These are phyloP conservation scores for Caloboletus firmus DNA, from an alignment of 1,284 basidiomycete species.

Conservation along the genomic window DNA sequence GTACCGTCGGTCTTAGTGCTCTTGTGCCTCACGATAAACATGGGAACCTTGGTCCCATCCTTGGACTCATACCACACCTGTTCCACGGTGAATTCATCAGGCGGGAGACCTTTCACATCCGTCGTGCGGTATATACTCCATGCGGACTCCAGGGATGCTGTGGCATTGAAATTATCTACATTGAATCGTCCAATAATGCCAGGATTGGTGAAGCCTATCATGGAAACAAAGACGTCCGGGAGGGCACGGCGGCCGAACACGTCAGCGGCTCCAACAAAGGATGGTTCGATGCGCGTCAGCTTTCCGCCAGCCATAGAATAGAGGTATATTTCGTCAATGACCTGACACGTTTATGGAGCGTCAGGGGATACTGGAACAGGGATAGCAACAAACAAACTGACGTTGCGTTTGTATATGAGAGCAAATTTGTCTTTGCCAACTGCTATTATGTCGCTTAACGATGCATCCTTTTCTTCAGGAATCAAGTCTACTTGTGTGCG, in stretches of 20 bases:
- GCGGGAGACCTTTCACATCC: slow-evolving; percentile 62
- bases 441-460: slow-evolving; percentile 52
- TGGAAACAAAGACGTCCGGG: slow-evolving; percentile 66
- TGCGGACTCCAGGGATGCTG: slow-evolving; percentile 45
- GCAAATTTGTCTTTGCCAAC: slow-evolving; percentile 63
- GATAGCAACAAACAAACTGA: slow-evolving; percentile 33
- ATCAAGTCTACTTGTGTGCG: slow-evolving; percentile 61
- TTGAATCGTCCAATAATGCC: slow-evolving; percentile 67
- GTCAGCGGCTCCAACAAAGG: slow-evolving; percentile 71
- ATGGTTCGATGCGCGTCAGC: slow-evolving; percentile 58
- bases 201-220: slow-evolving; percentile 75
- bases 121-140: slow-evolving; percentile 65
- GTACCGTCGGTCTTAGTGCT: slow-evolving; percentile 72
- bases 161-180: slow-evolving; percentile 41
- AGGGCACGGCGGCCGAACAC: slow-evolving; percentile 57
- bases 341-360: slow-evolving; percentile 40
- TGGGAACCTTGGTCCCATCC: slow-evolving; percentile 81
- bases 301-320: slow-evolving; percentile 62
- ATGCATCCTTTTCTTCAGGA: slow-evolving; percentile 68
- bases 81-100: slow-evolving; percentile 70
- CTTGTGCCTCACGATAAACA: slow-evolving; percentile 84
- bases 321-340: slow-evolving; percentile 82
- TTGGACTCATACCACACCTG: slow-evolving; percentile 81
- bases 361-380: slow-evolving; percentile 10
- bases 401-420: slow-evolving; percentile 74